Evolutionary conservation across 2,329 filamentous ascomycete species (phyloP).

Genomic region (Claviceps quebecensis): DNA sequence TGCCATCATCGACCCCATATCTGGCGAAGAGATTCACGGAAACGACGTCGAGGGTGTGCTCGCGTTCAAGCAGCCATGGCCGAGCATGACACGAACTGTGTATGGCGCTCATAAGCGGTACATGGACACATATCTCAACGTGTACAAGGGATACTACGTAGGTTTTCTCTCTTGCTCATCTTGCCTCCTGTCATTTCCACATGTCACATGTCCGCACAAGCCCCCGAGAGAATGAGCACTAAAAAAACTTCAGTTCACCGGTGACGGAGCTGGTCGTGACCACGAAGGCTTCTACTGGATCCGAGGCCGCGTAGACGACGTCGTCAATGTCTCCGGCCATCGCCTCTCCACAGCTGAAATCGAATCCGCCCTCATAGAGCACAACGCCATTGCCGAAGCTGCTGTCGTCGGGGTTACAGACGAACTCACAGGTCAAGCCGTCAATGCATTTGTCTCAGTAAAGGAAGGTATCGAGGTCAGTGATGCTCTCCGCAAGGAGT

Average conservation of each 20-base stretch:
- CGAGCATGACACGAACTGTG: conserved; percentile 94
- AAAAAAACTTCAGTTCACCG: conserved; percentile 51
- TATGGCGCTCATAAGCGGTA: conserved; percentile 97
- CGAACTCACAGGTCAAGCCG: conserved; percentile 90
- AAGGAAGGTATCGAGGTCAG: conserved; percentile 67
- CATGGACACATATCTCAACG: conserved; percentile 96
- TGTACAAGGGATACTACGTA: conserved; percentile 97
- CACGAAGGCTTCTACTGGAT: conserved; percentile 99
- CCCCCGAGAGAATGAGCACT: too few species aligned
- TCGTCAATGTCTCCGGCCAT: conserved; percentile 95
- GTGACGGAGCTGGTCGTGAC: conserved; percentile 88
- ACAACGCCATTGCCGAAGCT: conserved; percentile 77
- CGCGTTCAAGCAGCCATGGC: conserved; percentile 95
- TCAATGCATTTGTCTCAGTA: conserved; percentile 90
- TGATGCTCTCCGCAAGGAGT: conserved; percentile 81
- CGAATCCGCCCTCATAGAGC: conserved; percentile 90
- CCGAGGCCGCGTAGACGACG: conserved; percentile 91
- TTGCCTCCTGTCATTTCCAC: not conserved
- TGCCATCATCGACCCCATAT: conserved; percentile 91
- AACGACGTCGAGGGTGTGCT: conserved; percentile 97
- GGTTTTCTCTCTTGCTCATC: conserved; percentile 23
- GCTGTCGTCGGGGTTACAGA: conserved; percentile 89
- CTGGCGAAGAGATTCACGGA: conserved; percentile 80
- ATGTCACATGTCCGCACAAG: not conserved
- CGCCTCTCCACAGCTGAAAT: conserved; percentile 95